These are phyloP conservation scores for Diplodia corticola DNA, from an alignment of 2,329 filamentous ascomycete genomes.

Conservation along the genomic window DNA sequence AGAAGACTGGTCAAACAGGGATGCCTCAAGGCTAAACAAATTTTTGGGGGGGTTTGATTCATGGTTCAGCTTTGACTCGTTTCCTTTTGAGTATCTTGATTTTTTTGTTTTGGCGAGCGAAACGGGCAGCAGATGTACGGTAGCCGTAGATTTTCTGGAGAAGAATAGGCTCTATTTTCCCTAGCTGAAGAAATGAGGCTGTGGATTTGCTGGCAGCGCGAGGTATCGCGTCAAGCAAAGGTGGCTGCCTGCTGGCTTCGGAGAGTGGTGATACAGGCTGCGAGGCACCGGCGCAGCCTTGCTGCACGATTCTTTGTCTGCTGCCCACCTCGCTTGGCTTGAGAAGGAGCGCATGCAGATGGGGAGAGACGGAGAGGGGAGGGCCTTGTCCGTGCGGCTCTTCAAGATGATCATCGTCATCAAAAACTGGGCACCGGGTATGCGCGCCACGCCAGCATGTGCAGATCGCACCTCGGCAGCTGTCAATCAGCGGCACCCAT, in stretches of 20 bases:
- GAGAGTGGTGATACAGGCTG: no score
- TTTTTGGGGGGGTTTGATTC: not conserved
- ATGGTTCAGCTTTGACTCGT: not conserved
- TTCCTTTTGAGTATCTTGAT: not conserved
- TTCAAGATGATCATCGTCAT: not conserved
- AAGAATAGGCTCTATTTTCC: not conserved
- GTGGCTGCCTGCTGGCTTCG: not conserved
- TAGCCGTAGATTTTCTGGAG: constrained; percentile 6
- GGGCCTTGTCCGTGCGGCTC: not conserved
- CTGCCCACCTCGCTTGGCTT: no score
- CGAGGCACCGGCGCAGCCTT: no score
- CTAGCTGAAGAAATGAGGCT: not conserved
- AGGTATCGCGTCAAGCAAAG: not conserved
- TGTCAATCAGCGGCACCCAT: not conserved
- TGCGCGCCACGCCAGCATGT: not conserved
- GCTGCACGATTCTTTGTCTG: no score
- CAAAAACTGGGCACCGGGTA: not conserved
- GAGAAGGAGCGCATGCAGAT: no score
- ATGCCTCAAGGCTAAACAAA: constrained; percentile 14
- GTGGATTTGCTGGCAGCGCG: not conserved
- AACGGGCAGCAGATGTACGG: not conserved
- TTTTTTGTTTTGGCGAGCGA: not conserved
- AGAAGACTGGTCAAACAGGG: constrained; percentile 10
- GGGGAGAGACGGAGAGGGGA: not conserved
- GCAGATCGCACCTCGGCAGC: not conserved